A percentile compares a stretch with the other conserved stretches of the same genome.
These are phyloP conservation scores for Colletotrichum tabaci DNA, from an alignment of 2,329 filamentous ascomycete genomes.

Conservation along the genomic window DNA sequence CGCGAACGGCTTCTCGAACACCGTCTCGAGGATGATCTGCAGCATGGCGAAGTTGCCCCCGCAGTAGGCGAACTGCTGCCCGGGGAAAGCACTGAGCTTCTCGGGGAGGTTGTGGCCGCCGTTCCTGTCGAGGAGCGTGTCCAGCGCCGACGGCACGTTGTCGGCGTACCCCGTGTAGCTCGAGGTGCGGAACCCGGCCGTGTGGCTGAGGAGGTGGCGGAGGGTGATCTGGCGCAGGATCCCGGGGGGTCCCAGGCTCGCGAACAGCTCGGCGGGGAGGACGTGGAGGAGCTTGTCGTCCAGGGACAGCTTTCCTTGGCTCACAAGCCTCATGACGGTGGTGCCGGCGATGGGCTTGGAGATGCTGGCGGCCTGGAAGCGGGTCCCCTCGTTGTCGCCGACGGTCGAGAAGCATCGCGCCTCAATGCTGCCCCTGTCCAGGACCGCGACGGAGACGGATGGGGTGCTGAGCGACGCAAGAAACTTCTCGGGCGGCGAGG, in stretches of 20 bases:
- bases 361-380: conserved; percentile 33
- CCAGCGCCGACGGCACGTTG: conserved; percentile 21
- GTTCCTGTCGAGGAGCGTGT: conserved; percentile 37
- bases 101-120: conserved; percentile 27
- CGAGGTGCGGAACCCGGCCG: conserved; percentile 19
- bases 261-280: conserved; percentile 22
- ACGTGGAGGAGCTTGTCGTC: conserved; percentile 20
- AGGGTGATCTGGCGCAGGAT: conserved; percentile 17
- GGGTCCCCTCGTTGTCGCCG: conserved; percentile 13
- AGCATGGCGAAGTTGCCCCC: conserved; percentile 29
- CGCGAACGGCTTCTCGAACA: conserved; percentile 12
- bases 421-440: conserved; percentile 21
- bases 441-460: conserved; percentile 29
- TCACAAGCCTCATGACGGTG: conserved; percentile 25
- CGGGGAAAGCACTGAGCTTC: conserved; percentile 7
- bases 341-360: conserved; percentile 29
- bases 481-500: background rate
- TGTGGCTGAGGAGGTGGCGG: conserved; percentile 22
- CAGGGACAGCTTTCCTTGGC: conserved; percentile 15
- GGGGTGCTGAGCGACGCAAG: conserved; percentile 14
- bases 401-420: conserved; percentile 29
- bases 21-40: conserved; percentile 29
- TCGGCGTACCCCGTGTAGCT: conserved; percentile 12
- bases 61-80: conserved; percentile 22
- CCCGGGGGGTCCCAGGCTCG: background rate